Evolutionary conservation across 2,329 filamentous ascomycete genomes (phyloP).

Genomic region (Aspergillus tamarii): DNA sequence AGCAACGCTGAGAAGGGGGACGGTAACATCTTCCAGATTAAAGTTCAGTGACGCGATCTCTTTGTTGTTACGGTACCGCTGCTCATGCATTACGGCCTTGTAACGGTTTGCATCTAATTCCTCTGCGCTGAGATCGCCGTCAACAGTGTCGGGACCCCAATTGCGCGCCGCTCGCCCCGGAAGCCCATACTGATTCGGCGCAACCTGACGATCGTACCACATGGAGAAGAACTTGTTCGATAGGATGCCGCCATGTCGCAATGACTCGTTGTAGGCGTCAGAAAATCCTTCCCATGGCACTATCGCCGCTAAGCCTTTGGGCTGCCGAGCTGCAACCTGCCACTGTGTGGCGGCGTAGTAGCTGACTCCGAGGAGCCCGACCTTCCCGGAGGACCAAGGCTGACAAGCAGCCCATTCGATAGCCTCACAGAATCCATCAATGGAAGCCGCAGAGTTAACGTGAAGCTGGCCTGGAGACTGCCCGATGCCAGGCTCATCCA

Average conservation of each 20-base stretch:
- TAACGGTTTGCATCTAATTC: too few species aligned
- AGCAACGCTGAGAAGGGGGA: slow-evolving; percentile 66
- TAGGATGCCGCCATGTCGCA: neutral
- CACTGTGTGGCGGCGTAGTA: neutral
- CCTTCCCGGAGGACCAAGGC: neutral
- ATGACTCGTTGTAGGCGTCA: neutral
- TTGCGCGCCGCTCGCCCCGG: too few species aligned
- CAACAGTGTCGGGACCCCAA: neutral
- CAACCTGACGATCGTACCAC: neutral
- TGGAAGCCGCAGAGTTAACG: neutral
- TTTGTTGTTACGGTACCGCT: slow-evolving; percentile 58
- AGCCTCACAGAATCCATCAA: neutral
- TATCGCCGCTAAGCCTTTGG: neutral
- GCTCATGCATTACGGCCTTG: too few species aligned
- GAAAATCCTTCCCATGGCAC: neutral
- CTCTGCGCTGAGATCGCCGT: slow-evolving; percentile 46
- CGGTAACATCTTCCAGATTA: slow-evolving; percentile 64
- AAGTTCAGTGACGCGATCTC: slow-evolving; percentile 60
- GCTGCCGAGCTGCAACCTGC: neutral
- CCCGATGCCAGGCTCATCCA: slow-evolving; percentile 50
- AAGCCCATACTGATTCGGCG: neutral
- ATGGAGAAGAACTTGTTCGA: neutral
- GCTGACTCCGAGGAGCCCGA: neutral
- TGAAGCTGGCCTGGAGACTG: neutral
- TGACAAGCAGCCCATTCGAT: neutral